These are phyloP conservation scores for Beauveria australis DNA, from an alignment of 2,329 filamentous ascomycete species.

Conservation along the genomic window DNA sequence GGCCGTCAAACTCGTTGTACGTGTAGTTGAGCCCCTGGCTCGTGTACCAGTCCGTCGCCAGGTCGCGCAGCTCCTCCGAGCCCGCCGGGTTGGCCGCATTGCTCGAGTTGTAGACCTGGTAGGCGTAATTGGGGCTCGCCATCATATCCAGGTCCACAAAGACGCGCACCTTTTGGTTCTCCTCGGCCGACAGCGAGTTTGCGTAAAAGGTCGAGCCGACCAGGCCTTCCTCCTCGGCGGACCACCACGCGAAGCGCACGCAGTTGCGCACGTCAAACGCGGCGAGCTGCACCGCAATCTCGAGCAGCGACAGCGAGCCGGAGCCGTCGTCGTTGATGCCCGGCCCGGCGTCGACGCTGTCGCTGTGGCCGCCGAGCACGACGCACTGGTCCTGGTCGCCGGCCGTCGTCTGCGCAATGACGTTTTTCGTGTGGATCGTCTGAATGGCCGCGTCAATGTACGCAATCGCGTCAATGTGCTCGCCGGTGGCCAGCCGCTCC, in stretches of 20 bases:
- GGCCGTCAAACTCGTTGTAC: conserved; percentile 67
- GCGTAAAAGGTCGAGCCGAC: conserved; percentile 57
- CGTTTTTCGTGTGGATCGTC: conserved; percentile 47
- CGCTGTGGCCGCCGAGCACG: conserved; percentile 57
- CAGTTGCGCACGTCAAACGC: conserved; percentile 55
- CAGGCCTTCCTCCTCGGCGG: conserved; percentile 58
- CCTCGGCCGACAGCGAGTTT: conserved; percentile 41
- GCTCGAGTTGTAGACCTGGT: conserved; percentile 63
- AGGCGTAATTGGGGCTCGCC: conserved; percentile 57
- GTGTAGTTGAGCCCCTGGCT: conserved; percentile 56
- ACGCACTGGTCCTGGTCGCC: conserved; percentile 57
- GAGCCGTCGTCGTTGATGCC: conserved; percentile 76
- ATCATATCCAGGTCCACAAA: conserved; percentile 68
- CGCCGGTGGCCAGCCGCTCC: conserved; percentile 42
- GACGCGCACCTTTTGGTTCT: conserved; percentile 54
- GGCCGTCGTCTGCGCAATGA: conserved; percentile 52
- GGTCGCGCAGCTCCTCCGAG: conserved; percentile 58
- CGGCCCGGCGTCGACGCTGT: conserved; percentile 54
- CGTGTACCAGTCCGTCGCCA: conserved; percentile 62
- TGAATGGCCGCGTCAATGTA: conserved; percentile 52
- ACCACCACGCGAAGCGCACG: conserved; percentile 61
- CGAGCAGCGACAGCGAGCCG: conserved; percentile 53
- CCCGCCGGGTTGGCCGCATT: conserved; percentile 63
- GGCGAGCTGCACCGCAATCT: conserved; percentile 51
- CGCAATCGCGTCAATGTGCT: conserved; percentile 44